These are phyloP conservation scores for Misopates orontium DNA, from an alignment of 257 asterid genomes.

Conservation along the genomic window DNA sequence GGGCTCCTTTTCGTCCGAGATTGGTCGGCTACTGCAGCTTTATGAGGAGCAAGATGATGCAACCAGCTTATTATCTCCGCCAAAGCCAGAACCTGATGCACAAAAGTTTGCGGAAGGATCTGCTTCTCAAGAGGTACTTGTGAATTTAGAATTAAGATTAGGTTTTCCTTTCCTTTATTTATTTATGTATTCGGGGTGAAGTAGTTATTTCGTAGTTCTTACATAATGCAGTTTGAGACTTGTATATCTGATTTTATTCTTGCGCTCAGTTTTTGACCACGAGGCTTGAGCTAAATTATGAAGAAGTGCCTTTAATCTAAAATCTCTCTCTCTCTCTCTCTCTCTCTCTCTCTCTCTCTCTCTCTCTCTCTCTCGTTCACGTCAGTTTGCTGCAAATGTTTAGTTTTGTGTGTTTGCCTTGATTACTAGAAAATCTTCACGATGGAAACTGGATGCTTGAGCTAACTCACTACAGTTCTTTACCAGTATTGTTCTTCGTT, in stretches of 20 bases:
- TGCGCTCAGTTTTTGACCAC: neutral
- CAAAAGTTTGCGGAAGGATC: constrained; percentile 52
- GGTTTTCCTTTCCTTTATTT: neutral
- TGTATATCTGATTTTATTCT: constrained; percentile 4
- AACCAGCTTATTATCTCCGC: constrained; percentile 80
- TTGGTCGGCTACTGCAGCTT: constrained; percentile 75
- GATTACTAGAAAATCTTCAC: no score
- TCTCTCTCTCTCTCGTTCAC: no score
- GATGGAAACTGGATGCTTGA: no score
- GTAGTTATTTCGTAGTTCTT: neutral
- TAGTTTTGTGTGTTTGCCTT: no score
- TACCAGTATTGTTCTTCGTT: no score
- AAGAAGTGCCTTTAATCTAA: no score
- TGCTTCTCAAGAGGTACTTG: constrained; percentile 57
- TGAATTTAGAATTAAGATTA: neutral
- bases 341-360: no score
- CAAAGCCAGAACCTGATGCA: constrained; percentile 78
- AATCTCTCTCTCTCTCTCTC: no score
- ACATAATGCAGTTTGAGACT: neutral
- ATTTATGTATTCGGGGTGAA: neutral
- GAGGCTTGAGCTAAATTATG: constrained; percentile 11
- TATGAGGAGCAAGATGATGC: constrained; percentile 99
- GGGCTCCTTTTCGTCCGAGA: constrained; percentile 70
- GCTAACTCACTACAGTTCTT: no score
- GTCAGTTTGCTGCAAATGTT: no score